phyloP scores from a whole-genome alignment of 1,284 basidiomycete species.

The Sanghuangporus baumii region DNA sequence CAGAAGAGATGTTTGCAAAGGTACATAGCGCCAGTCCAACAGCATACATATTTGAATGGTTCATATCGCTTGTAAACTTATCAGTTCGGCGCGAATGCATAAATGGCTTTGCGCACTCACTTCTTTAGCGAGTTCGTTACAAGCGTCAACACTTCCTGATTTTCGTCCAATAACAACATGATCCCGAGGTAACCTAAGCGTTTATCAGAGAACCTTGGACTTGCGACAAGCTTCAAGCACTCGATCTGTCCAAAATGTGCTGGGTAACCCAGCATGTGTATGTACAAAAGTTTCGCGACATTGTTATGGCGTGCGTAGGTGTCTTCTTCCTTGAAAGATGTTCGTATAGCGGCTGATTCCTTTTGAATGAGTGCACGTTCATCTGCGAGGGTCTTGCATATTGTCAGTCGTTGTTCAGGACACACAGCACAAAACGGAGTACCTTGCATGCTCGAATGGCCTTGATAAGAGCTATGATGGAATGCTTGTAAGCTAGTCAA shows the following conservation, averaged over 20 bases:
- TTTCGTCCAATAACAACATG: constrained; percentile 97
- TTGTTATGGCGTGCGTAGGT: constrained; percentile 92
- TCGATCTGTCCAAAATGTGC: constrained; percentile 99
- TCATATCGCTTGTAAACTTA: constrained; percentile 82
- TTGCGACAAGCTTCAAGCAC: constrained; percentile 98
- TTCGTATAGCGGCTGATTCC: constrained; percentile 96
- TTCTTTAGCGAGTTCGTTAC: constrained; percentile 99
- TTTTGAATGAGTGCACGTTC: constrained; percentile 97
- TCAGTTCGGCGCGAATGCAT: constrained; percentile 14
- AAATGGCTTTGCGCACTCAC: constrained; percentile 43
- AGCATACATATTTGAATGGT: constrained; percentile 98
- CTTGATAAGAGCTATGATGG: constrained; percentile 80
- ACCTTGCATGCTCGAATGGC: constrained; percentile 93
- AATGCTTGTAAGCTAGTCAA: background rate
- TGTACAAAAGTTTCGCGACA: constrained; percentile 97
- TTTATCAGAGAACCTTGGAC: constrained; percentile 95
- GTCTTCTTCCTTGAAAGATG: constrained; percentile 97
- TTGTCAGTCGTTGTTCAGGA: constrained; percentile 20
- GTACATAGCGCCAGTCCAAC: constrained; percentile 97
- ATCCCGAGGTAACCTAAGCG: constrained; percentile 96
- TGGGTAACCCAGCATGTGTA: constrained; percentile 99
- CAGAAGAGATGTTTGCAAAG: constrained; percentile 98
- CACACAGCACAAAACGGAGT: constrained; percentile 13
- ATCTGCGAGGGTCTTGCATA: constrained; percentile 88
- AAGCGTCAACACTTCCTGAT: constrained; percentile 94